A percentile compares a stretch with the other conserved stretches of the same genome.
These are phyloP conservation scores for Aspergillus saccharolyticus DNA, from an alignment of 495 filamentous ascomycete species.

Conservation along the genomic window DNA sequence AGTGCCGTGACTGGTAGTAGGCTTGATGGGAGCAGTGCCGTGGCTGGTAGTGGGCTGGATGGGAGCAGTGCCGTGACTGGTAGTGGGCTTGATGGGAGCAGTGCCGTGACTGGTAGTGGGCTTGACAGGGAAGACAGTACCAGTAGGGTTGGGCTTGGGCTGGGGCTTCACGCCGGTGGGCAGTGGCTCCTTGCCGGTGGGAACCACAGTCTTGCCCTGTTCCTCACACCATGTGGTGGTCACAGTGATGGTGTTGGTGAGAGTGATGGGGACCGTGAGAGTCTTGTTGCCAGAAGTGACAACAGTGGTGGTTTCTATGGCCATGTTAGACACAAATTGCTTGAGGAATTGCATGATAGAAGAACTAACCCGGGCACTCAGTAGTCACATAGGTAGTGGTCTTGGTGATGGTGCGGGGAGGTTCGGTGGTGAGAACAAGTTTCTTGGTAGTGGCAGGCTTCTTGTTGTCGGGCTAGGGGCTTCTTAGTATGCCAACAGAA, in stretches of 20 bases:
- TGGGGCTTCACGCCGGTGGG: neutral
- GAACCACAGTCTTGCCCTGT: neutral
- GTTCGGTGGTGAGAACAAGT: conserved; percentile 11
- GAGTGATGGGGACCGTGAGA: conserved; percentile 29
- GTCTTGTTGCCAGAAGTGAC: conserved; percentile 31
- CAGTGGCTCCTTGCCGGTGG: conserved; percentile 10
- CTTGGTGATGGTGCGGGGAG: conserved; percentile 24
- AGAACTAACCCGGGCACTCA: conserved; percentile 32
- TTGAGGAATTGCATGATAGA: neutral
- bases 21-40: conserved; percentile 2
- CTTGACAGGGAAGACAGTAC: conserved; percentile 6
- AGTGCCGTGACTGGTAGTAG: neutral
- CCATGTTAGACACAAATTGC: neutral
- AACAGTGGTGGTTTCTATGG: conserved; percentile 28
- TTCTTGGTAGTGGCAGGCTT: neutral
- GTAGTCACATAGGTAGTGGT: conserved; percentile 35
- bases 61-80: conserved; percentile 3
- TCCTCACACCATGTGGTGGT: conserved; percentile 31
- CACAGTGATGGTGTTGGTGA: conserved; percentile 35
- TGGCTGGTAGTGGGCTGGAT: neutral
- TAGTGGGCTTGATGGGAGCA: neutral
- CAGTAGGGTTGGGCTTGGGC: conserved; percentile 8
- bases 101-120: conserved; percentile 1
- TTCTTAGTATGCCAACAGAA: neutral
- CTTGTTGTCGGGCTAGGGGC: conserved; percentile 5